Conservation (phyloP, 1,284 basidiomycete species). For the Trichosporon sp. region DNA sequence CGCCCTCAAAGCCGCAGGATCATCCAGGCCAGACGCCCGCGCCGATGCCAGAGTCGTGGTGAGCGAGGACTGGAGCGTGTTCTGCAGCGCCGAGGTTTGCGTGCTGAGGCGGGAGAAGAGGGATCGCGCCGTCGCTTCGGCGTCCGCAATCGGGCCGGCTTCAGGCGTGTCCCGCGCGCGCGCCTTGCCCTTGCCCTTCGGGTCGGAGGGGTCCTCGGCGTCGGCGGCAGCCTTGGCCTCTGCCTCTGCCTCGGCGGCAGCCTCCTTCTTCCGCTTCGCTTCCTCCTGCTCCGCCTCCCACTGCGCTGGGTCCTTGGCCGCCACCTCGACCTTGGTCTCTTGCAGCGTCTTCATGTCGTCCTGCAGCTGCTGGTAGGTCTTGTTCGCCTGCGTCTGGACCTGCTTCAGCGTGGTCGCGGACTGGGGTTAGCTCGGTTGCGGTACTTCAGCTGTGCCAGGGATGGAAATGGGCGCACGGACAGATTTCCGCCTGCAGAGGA, state of each 20-base stretch:
- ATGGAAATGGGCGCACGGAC: neutral
- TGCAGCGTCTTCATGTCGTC: slow-evolving; percentile 65
- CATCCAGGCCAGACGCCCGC: slow-evolving; percentile 54
- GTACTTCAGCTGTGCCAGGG: neutral
- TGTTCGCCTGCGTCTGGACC: slow-evolving; percentile 74
- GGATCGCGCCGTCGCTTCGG: slow-evolving; percentile 34
- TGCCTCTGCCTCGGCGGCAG: slow-evolving; percentile 7
- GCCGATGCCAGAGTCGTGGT: slow-evolving; percentile 66
- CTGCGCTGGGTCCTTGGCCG: slow-evolving; percentile 44
- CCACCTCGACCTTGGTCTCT: slow-evolving; percentile 52
- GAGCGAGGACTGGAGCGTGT: slow-evolving; percentile 62
- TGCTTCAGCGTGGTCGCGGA: slow-evolving; percentile 71
- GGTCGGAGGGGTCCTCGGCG: slow-evolving; percentile 17
- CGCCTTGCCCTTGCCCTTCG: slow-evolving; percentile 48
- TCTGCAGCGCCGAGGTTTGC: slow-evolving; percentile 47
- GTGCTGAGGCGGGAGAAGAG: slow-evolving; percentile 43
- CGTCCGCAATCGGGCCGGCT: slow-evolving; percentile 22
- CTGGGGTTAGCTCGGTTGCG: slow-evolving; percentile 55
- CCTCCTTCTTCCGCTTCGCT: slow-evolving; percentile 30
- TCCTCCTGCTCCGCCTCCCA: slow-evolving; percentile 41
- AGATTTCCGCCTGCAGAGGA: too few species aligned
- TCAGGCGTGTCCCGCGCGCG: slow-evolving; percentile 21
- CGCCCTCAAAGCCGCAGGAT: slow-evolving; percentile 60
- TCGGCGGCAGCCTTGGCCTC: slow-evolving; percentile 32
- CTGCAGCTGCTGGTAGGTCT: slow-evolving; percentile 79